phyloP scores from a whole-genome alignment of 106 monocot genomes.

The Apostasia ramifera region DNA sequence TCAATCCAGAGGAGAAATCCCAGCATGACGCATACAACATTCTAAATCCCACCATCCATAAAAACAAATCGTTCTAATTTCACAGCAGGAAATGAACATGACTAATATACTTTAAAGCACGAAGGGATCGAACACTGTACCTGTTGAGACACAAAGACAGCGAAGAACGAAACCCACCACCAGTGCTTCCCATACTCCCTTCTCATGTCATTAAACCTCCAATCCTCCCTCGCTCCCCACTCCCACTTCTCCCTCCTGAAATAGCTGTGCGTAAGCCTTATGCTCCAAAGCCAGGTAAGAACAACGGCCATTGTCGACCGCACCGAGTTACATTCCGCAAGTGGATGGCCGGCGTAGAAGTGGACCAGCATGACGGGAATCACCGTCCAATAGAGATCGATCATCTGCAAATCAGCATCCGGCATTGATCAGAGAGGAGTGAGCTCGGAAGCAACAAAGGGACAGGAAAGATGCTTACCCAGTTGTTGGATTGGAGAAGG shows the following conservation, averaged over 20 bases:
- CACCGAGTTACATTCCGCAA: conserved; percentile 21
- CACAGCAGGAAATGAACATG: neutral
- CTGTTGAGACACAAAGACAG: conserved; percentile 88
- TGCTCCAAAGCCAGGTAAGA: conserved; percentile 83
- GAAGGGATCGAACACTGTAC: conserved; percentile 17
- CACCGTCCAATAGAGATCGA: conserved; percentile 95
- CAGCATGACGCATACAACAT: neutral
- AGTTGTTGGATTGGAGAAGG: conserved; percentile 59
- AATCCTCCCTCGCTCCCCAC: conserved; percentile 91
- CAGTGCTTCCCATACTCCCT: conserved; percentile 51
- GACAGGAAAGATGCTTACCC: conserved; percentile 21
- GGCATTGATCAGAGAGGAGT: neutral
- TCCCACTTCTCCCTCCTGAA: conserved; percentile 91
- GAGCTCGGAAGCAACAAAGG: neutral
- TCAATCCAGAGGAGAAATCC: neutral
- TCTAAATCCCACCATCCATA: neutral
- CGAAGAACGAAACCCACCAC: conserved; percentile 96
- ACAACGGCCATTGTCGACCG: conserved; percentile 47
- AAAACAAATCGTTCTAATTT: neutral
- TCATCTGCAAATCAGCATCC: conserved; percentile 42
- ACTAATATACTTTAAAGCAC: neutral
- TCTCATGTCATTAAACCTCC: conserved; percentile 85
- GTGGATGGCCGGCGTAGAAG: conserved; percentile 54
- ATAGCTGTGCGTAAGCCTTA: conserved; percentile 86
- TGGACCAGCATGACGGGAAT: conserved; percentile 85